phyloP scores from a whole-genome alignment of 306 rosid genomes.

The Citrullus colocynthis region DNA sequence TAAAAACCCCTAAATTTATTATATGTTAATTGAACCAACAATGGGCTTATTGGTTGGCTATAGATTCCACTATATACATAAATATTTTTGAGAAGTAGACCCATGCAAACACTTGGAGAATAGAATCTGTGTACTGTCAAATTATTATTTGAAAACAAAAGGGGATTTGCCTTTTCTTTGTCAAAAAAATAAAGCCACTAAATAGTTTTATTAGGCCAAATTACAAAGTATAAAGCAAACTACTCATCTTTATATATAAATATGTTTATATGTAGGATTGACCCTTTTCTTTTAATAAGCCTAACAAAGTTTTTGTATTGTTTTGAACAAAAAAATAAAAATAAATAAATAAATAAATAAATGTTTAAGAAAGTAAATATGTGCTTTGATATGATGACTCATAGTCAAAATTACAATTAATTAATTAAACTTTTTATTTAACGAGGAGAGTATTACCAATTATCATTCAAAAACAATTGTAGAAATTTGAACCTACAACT shows the following conservation, averaged over 20 bases:
- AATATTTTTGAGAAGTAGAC: neutral
- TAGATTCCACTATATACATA: conserved; percentile 1
- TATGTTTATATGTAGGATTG: neutral
- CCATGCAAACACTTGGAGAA: neutral
- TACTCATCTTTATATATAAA: neutral
- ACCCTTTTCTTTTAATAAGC: neutral
- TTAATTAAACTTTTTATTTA: too few species aligned
- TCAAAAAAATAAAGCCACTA: neutral
- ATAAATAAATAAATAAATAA: too few species aligned
- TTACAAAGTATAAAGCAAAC: neutral
- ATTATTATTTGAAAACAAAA: neutral
- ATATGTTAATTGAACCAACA: neutral
- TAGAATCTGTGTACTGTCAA: neutral
- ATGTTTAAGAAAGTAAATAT: too few species aligned
- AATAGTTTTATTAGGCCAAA: neutral
- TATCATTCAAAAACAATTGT: too few species aligned
- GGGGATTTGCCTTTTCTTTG: neutral
- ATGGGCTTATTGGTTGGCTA: neutral
- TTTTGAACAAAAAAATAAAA: neutral
- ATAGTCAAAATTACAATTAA: too few species aligned
- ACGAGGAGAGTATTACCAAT: too few species aligned
- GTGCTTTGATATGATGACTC: too few species aligned
- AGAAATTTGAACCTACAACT: too few species aligned
- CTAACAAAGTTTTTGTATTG: neutral
- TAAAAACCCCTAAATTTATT: neutral